Evolutionary conservation across 2,329 filamentous ascomycete species (phyloP), one percentile per base, ranked within the genome.

Genomic region (Penicillium sp.): DNA sequence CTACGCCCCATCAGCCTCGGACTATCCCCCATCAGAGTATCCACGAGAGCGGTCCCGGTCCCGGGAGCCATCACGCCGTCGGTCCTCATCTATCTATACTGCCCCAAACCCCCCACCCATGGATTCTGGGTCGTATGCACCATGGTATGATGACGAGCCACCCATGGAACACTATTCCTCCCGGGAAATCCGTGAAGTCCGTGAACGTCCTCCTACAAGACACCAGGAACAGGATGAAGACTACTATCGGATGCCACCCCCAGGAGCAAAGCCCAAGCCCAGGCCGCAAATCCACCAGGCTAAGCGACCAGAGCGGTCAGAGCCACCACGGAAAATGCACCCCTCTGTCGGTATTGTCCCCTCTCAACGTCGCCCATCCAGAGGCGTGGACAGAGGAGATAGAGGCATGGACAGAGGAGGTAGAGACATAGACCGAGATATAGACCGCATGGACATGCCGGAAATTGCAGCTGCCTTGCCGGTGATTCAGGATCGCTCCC

Each of bases 221-320:
- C 63, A 62, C 33, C 69, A 67, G 48, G 68, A 71, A 12, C 69
- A 65, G 17, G 75, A 75, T 43, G 76, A 79, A 55, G 77, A 78
- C 47, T 77, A 69, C 52, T 75, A 77, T 58, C 73, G 66, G 51
- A 78, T 78, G 74, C 76, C 75, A 45, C 77, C 75, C 6, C 76
- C 77, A 17, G 37, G n/a, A 56, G 54, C 61, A 27, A 72, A 65
- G 50, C 58, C 65, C 21, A 75, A 70, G 54, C 53, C 61, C 37
- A 72, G 65, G 50, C 68, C 68, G 8, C 71, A 75, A 29, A 71
- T 77, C 31, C 75, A 76, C 55, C 73, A 75, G 57, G n/a, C 25
- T 3, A 72, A 67, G 49, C 71, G 69, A 21, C 71, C 72, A 1
- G 69, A 62, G 15, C 58, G 53, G 50, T 66, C n/a, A 66, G 64